Base-by-base conservation (phyloP, 2,329 filamentous ascomycete species). In the Fusarium nelsonii region DNA sequence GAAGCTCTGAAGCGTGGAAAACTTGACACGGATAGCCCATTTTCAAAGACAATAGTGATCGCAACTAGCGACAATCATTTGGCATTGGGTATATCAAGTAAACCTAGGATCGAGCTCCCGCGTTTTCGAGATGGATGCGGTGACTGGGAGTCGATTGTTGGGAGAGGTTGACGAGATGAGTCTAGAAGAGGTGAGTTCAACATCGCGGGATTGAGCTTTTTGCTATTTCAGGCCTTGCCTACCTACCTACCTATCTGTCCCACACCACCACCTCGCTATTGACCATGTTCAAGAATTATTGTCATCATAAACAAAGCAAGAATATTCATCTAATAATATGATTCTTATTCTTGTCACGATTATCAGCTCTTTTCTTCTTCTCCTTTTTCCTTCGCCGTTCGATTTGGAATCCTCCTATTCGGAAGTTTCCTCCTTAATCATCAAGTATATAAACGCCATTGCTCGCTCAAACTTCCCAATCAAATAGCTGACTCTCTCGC, bases 21-120 rank as follows among this genome's bases (percentile, higher is more conserved):
- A 82, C 80, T 58, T 82, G 81, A 76, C 85, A 85, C 33, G 87
- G 86, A 23, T 88, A 88, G 49, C 88, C 80, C 88, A 91, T 90
- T 65, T 37, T 69, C 49, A 52, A 39, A 40, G 36, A 51, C 58
- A 18, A 40, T 28, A n/a, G 18, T 33, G 18, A 32, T n/a, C n/a
- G 46, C 26, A 18, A 23, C 32, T 8, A 18, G 36, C 34, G 20
- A 23, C 20, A 28, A 32, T 30, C 12, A n/a, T 46, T 18, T 14
- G 16, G 45, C 6, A 30, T 16, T 23, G 8, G 11, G 20, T 12
- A 14, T 20, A 23, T 52, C 8, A 8, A 8, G 12, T 15, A 40
- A 9, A 23, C 3, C 23, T 23, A 12, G 4, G 8, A 11, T 20
- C 71, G 7, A 58, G 6, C 8, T 48, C 43, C n/a, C 9, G 12